Evolutionary conservation across 1,284 basidiomycete genomes (phyloP).

Genomic region (Rhodotorula sp.): DNA sequence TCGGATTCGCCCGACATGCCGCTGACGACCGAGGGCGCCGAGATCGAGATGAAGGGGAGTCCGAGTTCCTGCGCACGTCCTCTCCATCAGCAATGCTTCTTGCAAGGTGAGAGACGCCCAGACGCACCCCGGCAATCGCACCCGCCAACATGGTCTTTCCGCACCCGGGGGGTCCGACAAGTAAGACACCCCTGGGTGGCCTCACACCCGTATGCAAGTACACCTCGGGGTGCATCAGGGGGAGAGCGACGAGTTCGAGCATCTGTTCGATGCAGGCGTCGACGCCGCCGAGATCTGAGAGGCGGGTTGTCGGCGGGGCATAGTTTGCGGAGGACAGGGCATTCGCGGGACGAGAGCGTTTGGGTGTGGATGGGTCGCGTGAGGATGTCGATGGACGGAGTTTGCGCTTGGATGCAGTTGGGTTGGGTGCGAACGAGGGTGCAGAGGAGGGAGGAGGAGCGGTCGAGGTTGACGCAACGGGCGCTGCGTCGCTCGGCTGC

Average conservation of each 20-base stretch:
- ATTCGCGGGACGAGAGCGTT: slow-evolving; percentile 25
- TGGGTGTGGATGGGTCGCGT: slow-evolving; percentile 34
- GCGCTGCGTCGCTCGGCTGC: background rate
- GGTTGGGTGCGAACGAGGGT: background rate
- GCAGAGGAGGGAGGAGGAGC: background rate
- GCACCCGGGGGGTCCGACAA: slow-evolving; percentile 95
- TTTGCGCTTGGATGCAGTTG: slow-evolving; percentile 29
- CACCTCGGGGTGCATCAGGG: slow-evolving; percentile 90
- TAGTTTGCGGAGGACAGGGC: background rate
- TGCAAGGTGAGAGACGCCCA: background rate
- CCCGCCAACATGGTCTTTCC: slow-evolving; percentile 91
- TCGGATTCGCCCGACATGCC: slow-evolving; percentile 98
- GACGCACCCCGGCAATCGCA: slow-evolving; percentile 84
- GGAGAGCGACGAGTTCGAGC: slow-evolving; percentile 92
- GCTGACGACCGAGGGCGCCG: slow-evolving; percentile 90
- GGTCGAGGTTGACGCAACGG: slow-evolving; percentile 12
- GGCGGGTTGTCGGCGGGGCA: slow-evolving; percentile 39
- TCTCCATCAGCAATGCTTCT: background rate
- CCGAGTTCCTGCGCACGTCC: slow-evolving; percentile 67
- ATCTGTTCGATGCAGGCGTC: slow-evolving; percentile 84
- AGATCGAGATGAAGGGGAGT: slow-evolving; percentile 88
- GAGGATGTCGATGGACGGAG: slow-evolving; percentile 26
- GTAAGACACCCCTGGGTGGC: slow-evolving; percentile 85
- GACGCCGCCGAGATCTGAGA: slow-evolving; percentile 86
- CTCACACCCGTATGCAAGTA: slow-evolving; percentile 90